phyloP scores from a whole-genome alignment of 768 basidiomycete species.

The Symmetrospora coprosmae region DNA sequence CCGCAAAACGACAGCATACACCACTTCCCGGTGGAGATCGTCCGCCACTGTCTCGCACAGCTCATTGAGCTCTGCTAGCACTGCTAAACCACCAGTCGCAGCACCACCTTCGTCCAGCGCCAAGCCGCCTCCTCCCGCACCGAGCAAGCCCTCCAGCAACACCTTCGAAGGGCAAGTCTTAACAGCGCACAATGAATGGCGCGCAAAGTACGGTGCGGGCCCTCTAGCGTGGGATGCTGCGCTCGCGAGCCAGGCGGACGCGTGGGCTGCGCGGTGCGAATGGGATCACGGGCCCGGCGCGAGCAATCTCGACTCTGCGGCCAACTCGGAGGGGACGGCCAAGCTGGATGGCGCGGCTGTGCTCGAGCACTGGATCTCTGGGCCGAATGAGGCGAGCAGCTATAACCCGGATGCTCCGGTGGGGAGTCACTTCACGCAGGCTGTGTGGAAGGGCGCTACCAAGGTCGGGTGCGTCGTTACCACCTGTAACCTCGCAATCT shows the following conservation, averaged over 20 bases:
- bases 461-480: constrained; percentile 48
- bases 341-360: background rate
- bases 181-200: background rate
- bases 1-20: no score
- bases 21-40: no score
- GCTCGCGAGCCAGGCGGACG: background rate
- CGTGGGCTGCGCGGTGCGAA: background rate
- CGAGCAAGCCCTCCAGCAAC: background rate
- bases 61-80: no score
- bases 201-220: background rate
- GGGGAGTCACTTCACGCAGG: constrained; percentile 50
- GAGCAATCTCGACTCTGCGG: background rate
- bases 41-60: no score
- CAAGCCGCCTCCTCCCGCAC: background rate
- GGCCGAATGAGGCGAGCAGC: background rate
- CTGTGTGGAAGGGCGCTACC: constrained; percentile 53
- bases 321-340: background rate
- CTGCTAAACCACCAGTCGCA: background rate
- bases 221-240: background rate
- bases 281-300: background rate
- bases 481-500: constrained; percentile 38
- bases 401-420: constrained; percentile 45
- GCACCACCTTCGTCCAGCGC: background rate
- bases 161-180: background rate
- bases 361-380: background rate